Conservation (phyloP, 164 flowering plant species). For the Vitis rotundifolia region DNA sequence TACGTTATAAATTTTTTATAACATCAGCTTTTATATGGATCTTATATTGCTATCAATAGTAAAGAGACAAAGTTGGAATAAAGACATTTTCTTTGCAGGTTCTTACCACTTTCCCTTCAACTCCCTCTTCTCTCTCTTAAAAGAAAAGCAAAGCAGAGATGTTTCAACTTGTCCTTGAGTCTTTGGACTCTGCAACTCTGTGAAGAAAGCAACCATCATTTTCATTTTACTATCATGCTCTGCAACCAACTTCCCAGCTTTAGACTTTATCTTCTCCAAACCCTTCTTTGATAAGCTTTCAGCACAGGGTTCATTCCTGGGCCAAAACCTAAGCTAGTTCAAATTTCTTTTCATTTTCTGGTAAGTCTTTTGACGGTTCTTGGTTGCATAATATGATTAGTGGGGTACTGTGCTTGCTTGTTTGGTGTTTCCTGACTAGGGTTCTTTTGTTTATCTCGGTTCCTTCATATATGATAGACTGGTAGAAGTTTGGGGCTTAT, state of each 20-base stretch:
- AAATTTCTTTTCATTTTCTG: background rate
- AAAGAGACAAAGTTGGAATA: slow-evolving; percentile 1
- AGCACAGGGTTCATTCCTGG: no score
- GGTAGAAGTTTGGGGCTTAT: slow-evolving; percentile 2
- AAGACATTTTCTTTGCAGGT: slow-evolving; percentile 9
- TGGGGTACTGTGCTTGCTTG: background rate
- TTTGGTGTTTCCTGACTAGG: background rate
- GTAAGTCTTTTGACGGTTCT: background rate
- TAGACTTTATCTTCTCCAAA: no score
- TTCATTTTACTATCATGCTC: slow-evolving; percentile 7
- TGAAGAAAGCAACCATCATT: slow-evolving; percentile 27
- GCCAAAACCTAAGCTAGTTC: no score
- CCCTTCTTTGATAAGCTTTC: no score
- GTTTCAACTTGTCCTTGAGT: background rate
- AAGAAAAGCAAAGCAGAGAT: background rate
- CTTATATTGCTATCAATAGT: background rate
- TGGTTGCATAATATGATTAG: background rate
- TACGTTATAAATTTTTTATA: no score
- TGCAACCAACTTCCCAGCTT: slow-evolving; percentile 2
- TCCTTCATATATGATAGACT: background rate
- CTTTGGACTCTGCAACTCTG: slow-evolving; percentile 5
- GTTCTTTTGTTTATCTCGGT: background rate
- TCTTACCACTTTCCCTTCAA: slow-evolving; percentile 12
- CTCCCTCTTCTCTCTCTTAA: slow-evolving; percentile 3
- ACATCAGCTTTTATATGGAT: no score